Base-by-base conservation (phyloP, 306 rosid genomes). In the Trifolium dubium region DNA sequence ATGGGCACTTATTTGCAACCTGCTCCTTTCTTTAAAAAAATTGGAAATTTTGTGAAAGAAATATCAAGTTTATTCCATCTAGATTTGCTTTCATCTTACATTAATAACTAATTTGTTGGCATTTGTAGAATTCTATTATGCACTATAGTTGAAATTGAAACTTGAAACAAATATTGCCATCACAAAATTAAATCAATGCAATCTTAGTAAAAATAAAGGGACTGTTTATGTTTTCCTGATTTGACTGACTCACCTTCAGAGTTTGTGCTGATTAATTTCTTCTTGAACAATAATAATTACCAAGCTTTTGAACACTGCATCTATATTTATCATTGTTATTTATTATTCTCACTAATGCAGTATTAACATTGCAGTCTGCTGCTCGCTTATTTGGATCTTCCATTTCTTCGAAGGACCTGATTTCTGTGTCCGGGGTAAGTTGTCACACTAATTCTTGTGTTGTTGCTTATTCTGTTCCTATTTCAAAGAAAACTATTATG, bases 371-470 rank as follows among this genome's bases (percentile, higher is more conserved):
- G 79, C 91, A 91, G 98, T 93, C 98, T 18, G 92, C 98, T 17
- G 96, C 98, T 17, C 94, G 96, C 79, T 86, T 93, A 69, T 91
- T 88, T 84, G 98, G 98, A 73, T 93, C 96, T 76, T 82, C 93
- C 34, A 87, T 89, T 75, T 85, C 95, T 83, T 85, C 90, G 9
- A 82, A 87, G 85, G 89, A 92, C 78, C 84, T 90, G 81, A 84
- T 88, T 69, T 84, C 87, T 66, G 98, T 92, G 67, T 92, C 98
- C 46, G 96, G 96, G 94, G 98, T 92, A 80, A 80, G 94, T 84
- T 59, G 28, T 73, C 32, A 32, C 50, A 32, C 56, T 65, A 44
- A 60, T 71, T 74, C 51, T 1, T 6, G 29, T 58, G 60, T 1
- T 6, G 29, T 58, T 53, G 60, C 19, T 69, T 34, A 60, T 78